These are phyloP conservation scores for Clathrospora elynae DNA, from an alignment of 2,329 filamentous ascomycete genomes.

Conservation along the genomic window DNA sequence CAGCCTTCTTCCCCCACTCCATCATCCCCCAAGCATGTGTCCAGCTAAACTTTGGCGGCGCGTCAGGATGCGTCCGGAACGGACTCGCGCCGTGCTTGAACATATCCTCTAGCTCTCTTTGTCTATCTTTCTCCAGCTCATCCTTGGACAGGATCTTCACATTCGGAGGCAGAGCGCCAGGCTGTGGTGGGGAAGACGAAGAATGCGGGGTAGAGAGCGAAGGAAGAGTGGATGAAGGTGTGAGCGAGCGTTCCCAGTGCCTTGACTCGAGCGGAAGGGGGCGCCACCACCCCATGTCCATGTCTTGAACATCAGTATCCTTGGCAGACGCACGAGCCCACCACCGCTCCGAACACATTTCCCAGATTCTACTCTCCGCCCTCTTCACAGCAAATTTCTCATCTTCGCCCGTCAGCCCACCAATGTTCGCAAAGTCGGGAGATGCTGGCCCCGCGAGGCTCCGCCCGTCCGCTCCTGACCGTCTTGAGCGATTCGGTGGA, in stretches of 20 bases:
- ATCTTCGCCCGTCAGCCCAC: conserved; percentile 77
- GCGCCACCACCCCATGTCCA: conserved; percentile 67
- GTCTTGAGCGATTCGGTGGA: conserved; percentile 51
- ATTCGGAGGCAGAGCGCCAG: conserved; percentile 16
- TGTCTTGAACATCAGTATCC: conserved; percentile 47
- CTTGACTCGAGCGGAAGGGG: conserved; percentile 67
- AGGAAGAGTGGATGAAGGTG: background rate
- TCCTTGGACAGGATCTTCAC: conserved; percentile 23
- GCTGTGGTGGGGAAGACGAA: background rate
- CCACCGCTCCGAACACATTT: conserved; percentile 76
- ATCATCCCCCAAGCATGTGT: conserved; percentile 61
- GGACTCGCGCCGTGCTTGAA: conserved; percentile 55
- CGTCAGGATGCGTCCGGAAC: conserved; percentile 51
- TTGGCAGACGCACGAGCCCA: conserved; percentile 66
- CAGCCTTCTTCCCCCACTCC: conserved; percentile 59
- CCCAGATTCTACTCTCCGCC: conserved; percentile 78
- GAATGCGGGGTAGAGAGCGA: background rate
- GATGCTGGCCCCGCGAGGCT: conserved; percentile 12
- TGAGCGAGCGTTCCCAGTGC: conserved; percentile 63
- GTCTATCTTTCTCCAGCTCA: conserved; percentile 34
- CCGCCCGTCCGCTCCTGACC: conserved; percentile 36
- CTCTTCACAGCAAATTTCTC: conserved; percentile 82
- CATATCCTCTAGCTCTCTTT: conserved; percentile 29
- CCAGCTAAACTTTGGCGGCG: conserved; percentile 58
- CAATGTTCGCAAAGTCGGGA: conserved; percentile 69